Conservation (phyloP, 768 basidiomycete species). For the Panaeolus papilionaceus region DNA sequence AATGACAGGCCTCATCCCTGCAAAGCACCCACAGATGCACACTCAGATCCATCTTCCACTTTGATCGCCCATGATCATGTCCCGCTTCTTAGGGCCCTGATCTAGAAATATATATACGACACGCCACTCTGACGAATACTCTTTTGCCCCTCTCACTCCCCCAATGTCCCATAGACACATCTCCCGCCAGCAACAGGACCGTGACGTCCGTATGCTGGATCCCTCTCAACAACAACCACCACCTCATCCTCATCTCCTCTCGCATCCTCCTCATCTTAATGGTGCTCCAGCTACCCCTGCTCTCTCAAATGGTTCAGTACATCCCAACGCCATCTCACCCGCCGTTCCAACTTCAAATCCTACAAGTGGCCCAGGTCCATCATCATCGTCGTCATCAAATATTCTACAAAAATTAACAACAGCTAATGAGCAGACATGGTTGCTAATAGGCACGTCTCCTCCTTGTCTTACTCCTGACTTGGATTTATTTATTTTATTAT, state of each 20-base stretch:
- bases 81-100: constrained; percentile 33
- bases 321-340: constrained; percentile 49
- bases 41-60: constrained; percentile 44
- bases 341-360: constrained; percentile 44
- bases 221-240: constrained; percentile 43
- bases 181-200: constrained; percentile 59
- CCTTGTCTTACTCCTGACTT: constrained; percentile 28
- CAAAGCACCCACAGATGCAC: constrained; percentile 43
- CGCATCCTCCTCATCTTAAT: constrained; percentile 58
- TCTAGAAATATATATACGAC: constrained; percentile 61
- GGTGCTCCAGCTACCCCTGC: constrained; percentile 53
- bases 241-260: constrained; percentile 32
- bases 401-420: constrained; percentile 25
- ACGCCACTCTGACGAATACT: constrained; percentile 49
- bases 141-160: constrained; percentile 53
- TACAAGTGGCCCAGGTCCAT: constrained; percentile 40
- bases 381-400: constrained; percentile 74
- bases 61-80: constrained; percentile 64
- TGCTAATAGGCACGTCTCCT: constrained; percentile 73
- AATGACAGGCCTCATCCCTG: constrained; percentile 49
- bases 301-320: constrained; percentile 48
- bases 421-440: constrained; percentile 96
- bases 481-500: constrained; percentile 15
- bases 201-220: constrained; percentile 72
- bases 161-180: constrained; percentile 68